phyloP scores from a whole-genome alignment of 1,284 basidiomycete species.

The Phaffia rhodozyma region DNA sequence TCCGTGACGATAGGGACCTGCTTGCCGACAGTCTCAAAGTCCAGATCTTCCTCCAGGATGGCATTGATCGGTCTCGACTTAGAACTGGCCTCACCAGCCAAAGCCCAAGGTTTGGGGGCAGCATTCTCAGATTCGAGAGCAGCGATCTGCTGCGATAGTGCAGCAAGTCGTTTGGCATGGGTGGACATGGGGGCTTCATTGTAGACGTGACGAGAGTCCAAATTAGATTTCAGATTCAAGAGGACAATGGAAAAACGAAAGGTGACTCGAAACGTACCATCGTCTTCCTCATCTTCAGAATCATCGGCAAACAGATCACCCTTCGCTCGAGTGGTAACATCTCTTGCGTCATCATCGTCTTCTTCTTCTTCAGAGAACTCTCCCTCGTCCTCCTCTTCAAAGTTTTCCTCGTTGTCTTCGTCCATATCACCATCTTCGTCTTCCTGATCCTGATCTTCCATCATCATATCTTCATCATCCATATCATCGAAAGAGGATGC shows the following conservation, averaged over 20 bases:
- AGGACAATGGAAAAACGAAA: background rate
- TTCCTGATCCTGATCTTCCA: constrained; percentile 37
- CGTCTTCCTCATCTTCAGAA: constrained; percentile 31
- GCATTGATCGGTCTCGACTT: constrained; percentile 79
- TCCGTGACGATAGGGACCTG: constrained; percentile 82
- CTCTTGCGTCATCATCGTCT: constrained; percentile 33
- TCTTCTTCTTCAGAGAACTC: constrained; percentile 26
- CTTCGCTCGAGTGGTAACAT: constrained; percentile 23
- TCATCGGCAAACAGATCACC: constrained; percentile 44
- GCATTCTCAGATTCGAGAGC: constrained; percentile 44
- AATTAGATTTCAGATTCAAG: background rate
- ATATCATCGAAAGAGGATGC: constrained; percentile 9
- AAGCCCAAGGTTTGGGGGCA: constrained; percentile 67
- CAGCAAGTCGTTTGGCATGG: constrained; percentile 41
- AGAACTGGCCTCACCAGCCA: constrained; percentile 80
- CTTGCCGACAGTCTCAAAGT: constrained; percentile 83
- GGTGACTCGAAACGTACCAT: constrained; percentile 18
- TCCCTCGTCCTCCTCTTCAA: constrained; percentile 31
- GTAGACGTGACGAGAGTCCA: background rate
- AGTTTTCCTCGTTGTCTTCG: constrained; percentile 7
- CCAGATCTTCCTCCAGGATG: constrained; percentile 83
- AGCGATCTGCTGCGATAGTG: constrained; percentile 42
- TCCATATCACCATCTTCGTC: constrained; percentile 32
- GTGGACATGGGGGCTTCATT: constrained; percentile 34
- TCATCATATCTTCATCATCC: constrained; percentile 16